Percentiles rank a stretch among this genome's conserved stretches.
Evolutionary conservation across 169 alveolate species (phyloP).

Genomic region (Ichthyophthirius multifiliis): DNA sequence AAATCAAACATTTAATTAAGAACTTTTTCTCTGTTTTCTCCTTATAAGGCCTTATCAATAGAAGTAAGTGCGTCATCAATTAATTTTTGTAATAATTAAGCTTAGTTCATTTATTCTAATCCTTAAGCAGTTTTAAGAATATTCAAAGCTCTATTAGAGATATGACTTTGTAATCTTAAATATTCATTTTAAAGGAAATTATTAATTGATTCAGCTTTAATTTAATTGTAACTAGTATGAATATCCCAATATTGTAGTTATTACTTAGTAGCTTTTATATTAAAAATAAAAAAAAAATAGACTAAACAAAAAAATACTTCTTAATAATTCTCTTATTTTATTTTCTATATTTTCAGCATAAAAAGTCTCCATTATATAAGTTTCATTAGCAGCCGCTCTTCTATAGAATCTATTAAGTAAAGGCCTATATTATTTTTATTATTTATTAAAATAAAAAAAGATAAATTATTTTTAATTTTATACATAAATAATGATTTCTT

Average conservation of each 20-base stretch:
- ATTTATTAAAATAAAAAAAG: not conserved
- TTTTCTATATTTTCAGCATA: constrained; percentile 43
- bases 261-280: constrained; percentile 7
- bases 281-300: not conserved
- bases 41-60: not conserved
- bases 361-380: constrained; percentile 25
- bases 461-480: not conserved
- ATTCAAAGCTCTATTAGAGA: constrained; percentile 30
- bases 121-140: constrained; percentile 30
- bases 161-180: constrained; percentile 13
- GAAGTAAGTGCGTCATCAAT: constrained; percentile 25
- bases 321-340: constrained; percentile 20
- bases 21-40: constrained; percentile 4
- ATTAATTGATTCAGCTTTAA: constrained; percentile 13
- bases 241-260: constrained; percentile 20
- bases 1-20: constrained; percentile 10
- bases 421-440: constrained; percentile 13
- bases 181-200: constrained; percentile 30
- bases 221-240: not conserved
- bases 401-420: constrained; percentile 41
- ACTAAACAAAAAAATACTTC: not conserved
- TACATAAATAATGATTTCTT: constrained; percentile 31
- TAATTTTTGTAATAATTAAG: constrained; percentile 13
- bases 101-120: constrained; percentile 31
- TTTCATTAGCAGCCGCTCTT: constrained; percentile 48